Evolutionary conservation across 495 filamentous ascomycete species (phyloP).

Genomic region (Pyrenula massariospora): DNA sequence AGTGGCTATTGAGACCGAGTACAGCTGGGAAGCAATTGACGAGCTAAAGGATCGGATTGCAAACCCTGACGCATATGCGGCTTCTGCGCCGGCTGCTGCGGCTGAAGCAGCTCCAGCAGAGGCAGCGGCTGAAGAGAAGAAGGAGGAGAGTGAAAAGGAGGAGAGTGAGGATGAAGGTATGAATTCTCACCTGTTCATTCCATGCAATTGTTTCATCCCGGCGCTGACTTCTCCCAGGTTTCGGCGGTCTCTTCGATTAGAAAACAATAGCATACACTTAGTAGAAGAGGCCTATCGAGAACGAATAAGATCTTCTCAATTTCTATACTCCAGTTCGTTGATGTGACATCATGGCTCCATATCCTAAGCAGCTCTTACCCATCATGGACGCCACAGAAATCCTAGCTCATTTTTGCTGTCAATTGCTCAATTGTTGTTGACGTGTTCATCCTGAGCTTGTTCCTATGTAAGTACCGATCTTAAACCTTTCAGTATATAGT

Average conservation of each 20-base stretch:
- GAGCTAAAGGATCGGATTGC: conserved; percentile 97
- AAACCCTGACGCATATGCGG: conserved; percentile 90
- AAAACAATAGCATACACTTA: conserved; percentile 27
- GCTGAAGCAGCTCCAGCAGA: conserved; percentile 33
- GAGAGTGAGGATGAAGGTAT: conserved; percentile 32
- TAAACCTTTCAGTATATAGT: too few relatives aligned
- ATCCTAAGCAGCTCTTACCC: conserved; percentile 1
- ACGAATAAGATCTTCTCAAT: too few relatives aligned
- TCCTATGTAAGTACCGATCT: too few relatives aligned
- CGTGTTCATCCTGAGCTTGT: too few relatives aligned
- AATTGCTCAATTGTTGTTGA: neutral
- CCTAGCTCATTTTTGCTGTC: conserved; percentile 16
- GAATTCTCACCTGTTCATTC: neutral
- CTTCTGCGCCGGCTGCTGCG: conserved; percentile 59
- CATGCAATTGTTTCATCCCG: neutral
- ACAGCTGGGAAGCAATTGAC: conserved; percentile 90
- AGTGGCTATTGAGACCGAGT: conserved; percentile 81
- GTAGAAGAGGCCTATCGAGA: conserved; percentile 5
- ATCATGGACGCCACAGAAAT: conserved; percentile 29
- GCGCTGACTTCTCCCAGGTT: conserved; percentile 27
- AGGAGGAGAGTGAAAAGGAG: conserved; percentile 40
- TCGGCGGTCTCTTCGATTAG: conserved; percentile 47
- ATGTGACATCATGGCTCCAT: too few relatives aligned
- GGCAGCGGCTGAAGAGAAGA: conserved; percentile 38
- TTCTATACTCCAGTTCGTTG: too few relatives aligned